phyloP scores from a whole-genome alignment of 805 yeast genomes.

The Hanseniaspora meyeri region DNA sequence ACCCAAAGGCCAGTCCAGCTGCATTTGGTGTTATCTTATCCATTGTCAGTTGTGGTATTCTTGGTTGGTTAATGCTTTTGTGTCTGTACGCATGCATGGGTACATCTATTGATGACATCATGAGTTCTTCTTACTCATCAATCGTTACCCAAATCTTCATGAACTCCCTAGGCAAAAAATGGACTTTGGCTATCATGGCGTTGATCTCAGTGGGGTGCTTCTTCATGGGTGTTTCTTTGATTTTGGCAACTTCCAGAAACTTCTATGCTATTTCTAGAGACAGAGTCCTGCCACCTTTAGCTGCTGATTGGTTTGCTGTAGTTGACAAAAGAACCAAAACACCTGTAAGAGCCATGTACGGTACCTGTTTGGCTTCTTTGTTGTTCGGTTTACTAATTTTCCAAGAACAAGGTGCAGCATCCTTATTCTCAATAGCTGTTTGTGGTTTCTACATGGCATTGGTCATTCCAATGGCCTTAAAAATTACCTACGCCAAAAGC shows the following conservation, averaged over 20 bases:
- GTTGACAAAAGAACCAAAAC: conserved; percentile 44
- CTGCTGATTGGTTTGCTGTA: conserved; percentile 41
- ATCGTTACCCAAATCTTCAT: conserved; percentile 53
- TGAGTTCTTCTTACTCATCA: conserved; percentile 37
- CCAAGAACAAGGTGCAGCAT: conserved; percentile 47
- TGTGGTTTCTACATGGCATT: conserved; percentile 54
- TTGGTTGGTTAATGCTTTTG: conserved; percentile 47
- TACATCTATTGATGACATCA: conserved; percentile 30
- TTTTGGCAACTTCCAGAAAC: conserved; percentile 51
- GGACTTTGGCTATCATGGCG: conserved; percentile 55
- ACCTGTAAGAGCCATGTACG: conserved; percentile 50
- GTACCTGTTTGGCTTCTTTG: conserved; percentile 40
- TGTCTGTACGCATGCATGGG: conserved; percentile 44
- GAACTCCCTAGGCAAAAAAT: conserved; percentile 48
- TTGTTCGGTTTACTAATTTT: conserved; percentile 46
- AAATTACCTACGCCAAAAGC: conserved; percentile 37
- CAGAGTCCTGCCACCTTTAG: conserved; percentile 52
- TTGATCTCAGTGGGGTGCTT: conserved; percentile 48
- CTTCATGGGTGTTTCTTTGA: conserved; percentile 51
- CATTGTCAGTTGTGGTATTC: conserved; percentile 40
- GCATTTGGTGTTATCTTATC: conserved; percentile 55
- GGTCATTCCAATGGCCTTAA: conserved; percentile 46
- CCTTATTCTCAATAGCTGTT: conserved; percentile 53
- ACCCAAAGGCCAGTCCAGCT: conserved; percentile 29
- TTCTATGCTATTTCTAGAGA: conserved; percentile 65